A percentile compares a stretch with the other conserved stretches of the same genome.
These are phyloP conservation scores for Dryadomyces quercus-mongolicae DNA, from an alignment of 2,329 filamentous ascomycete species.

Conservation along the genomic window DNA sequence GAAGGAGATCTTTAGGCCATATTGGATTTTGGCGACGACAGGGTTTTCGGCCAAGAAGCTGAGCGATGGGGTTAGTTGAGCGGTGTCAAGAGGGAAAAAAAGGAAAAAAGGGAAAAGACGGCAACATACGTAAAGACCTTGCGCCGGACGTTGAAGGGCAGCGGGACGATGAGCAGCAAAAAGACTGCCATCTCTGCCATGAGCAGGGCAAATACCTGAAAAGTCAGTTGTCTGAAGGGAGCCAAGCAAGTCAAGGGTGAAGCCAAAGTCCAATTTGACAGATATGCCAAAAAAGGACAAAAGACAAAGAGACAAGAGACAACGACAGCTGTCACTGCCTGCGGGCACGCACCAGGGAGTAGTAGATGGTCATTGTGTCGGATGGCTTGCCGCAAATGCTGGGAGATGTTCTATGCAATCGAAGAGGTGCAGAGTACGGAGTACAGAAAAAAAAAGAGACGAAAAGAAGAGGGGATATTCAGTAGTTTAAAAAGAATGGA, in stretches of 20 bases:
- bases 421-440: background rate
- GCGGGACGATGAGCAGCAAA: conserved; percentile 68
- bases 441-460: background rate
- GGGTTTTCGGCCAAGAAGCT: conserved; percentile 90
- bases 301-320: background rate
- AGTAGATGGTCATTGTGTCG: conserved; percentile 44
- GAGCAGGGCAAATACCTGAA: conserved; percentile 69
- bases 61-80: background rate
- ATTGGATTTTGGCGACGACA: conserved; percentile 81
- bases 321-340: too few relatives aligned
- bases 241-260: too few relatives aligned
- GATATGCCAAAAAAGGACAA: background rate
- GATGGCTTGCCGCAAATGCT: too few relatives aligned
- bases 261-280: background rate
- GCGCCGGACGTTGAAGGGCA: conserved; percentile 77
- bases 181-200: conserved; percentile 76
- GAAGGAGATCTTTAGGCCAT: conserved; percentile 97
- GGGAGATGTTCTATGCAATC: too few relatives aligned
- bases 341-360: conserved; percentile 31
- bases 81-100: background rate
- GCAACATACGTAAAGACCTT: conserved; percentile 61
- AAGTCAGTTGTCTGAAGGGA: too few relatives aligned
- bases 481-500: too few relatives aligned
- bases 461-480: background rate
- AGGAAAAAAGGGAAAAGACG: background rate